Evolutionary conservation across 768 basidiomycete species (phyloP).

Genomic region (Boletales sp.): DNA sequence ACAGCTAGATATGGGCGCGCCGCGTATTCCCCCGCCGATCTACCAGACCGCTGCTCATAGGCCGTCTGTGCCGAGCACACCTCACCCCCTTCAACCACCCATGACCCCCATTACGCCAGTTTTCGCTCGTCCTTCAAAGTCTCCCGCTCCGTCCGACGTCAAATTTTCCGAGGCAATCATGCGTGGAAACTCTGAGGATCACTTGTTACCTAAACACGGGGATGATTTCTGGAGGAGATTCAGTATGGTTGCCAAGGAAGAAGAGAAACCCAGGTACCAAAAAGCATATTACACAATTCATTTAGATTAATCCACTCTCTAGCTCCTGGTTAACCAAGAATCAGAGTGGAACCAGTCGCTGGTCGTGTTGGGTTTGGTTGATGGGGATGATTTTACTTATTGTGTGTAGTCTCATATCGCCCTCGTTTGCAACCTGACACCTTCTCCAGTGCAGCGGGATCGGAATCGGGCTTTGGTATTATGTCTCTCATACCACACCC

Average conservation of each 20-base stretch:
- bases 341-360: conserved; percentile 44
- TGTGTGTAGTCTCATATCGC: conserved; percentile 31
- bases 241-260: conserved; percentile 76
- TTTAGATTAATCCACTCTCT: neutral
- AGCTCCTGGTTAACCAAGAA: conserved; percentile 72
- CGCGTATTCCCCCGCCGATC: conserved; percentile 30
- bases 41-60: conserved; percentile 29
- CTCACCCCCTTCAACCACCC: conserved; percentile 74
- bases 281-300: neutral
- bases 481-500: conserved; percentile 48
- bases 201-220: conserved; percentile 59
- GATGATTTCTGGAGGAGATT: conserved; percentile 88
- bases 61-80: conserved; percentile 45
- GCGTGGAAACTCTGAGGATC: conserved; percentile 65
- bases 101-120: conserved; percentile 77
- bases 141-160: conserved; percentile 38
- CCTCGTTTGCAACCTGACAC: neutral
- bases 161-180: conserved; percentile 58
- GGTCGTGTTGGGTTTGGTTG: conserved; percentile 70
- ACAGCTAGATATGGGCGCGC: conserved; percentile 14
- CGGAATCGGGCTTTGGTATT: conserved; percentile 60
- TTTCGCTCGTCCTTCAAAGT: conserved; percentile 60
- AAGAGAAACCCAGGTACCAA: conserved; percentile 48
- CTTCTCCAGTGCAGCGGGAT: conserved; percentile 43
- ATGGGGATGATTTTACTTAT: conserved; percentile 57